A percentile compares a stretch with the other conserved stretches of the same genome.
Conservation (phyloP, 2,329 filamentous ascomycete genomes). For the Fusarium algeriense region DNA sequence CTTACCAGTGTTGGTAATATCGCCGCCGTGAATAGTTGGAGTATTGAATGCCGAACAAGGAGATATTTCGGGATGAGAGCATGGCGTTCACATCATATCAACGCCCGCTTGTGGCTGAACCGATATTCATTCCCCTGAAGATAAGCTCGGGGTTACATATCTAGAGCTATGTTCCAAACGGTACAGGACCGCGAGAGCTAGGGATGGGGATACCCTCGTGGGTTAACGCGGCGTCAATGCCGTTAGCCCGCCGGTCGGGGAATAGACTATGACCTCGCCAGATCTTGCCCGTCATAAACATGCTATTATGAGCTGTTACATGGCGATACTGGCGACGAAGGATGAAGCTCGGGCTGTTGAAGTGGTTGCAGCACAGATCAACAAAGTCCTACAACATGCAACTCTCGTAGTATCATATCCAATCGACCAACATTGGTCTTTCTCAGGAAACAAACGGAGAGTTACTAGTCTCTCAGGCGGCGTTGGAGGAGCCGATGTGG, state of each 20-base stretch:
- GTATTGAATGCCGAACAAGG: slow-evolving; percentile 43
- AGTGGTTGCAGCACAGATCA: slow-evolving; percentile 59
- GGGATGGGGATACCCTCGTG: slow-evolving; percentile 63
- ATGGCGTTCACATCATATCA: slow-evolving; percentile 51
- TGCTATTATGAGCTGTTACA: slow-evolving; percentile 55
- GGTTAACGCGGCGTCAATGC: slow-evolving; percentile 48
- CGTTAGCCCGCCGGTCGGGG: slow-evolving; percentile 37
- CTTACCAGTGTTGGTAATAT: slow-evolving; percentile 77
- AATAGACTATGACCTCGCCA: slow-evolving; percentile 45
- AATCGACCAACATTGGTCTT: neutral
- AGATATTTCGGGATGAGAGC: slow-evolving; percentile 38
- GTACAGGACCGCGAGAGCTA: slow-evolving; percentile 34
- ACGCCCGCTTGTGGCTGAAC: slow-evolving; percentile 57
- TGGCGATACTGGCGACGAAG: slow-evolving; percentile 62
- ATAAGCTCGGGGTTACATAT: slow-evolving; percentile 50
- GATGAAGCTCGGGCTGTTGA: slow-evolving; percentile 64
- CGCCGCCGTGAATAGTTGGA: slow-evolving; percentile 59
- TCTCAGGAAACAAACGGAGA: neutral
- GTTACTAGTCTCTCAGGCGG: neutral
- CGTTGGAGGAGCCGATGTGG: slow-evolving; percentile 63
- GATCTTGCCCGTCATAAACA: slow-evolving; percentile 41
- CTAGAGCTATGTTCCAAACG: slow-evolving; percentile 55
- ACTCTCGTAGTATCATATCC: slow-evolving; percentile 42
- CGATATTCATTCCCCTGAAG: neutral
- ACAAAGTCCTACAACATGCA: slow-evolving; percentile 55